Base-by-base conservation (phyloP, 1,284 basidiomycete genomes). In the Papiliotrema fonsecae region DNA sequence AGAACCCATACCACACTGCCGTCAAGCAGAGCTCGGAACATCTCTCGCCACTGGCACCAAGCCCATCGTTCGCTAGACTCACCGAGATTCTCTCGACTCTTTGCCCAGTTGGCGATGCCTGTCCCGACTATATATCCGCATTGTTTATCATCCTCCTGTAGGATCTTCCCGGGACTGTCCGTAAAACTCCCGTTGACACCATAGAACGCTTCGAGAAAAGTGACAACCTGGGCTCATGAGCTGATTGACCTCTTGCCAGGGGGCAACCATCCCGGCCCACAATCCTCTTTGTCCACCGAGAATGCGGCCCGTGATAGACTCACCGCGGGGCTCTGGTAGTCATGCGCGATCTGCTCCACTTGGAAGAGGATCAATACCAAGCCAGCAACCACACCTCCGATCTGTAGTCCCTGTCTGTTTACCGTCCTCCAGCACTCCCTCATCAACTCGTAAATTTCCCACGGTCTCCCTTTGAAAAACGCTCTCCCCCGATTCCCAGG, bases 1-100 rank as follows among this genome's bases (percentile, higher is more conserved):
- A 67, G 4, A 47, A 31, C 1, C 42, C 47, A 43, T 55, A 67
- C 65, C 65, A 67, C 6, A 48, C 65, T 66, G 30, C 21, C n/a
- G n/a, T n/a, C n/a, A n/a, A n/a, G n/a, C n/a, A n/a, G n/a, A n/a
- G n/a, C n/a, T n/a, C n/a, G n/a, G n/a, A n/a, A n/a, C n/a, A n/a
- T n/a, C n/a, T 3, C n/a, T 9, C 16, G 26, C 24, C 26, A 26
- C 26, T 42, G 6, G 6, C 4, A 19, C 34, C 5, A 19, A n/a
- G 4, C 24, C 13, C 19, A 37, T 28, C 11, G 9, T 21, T 32
- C 24, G 19, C 41, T 43, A 49, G 32, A 55, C 58, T 46, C 32
- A 64, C 63, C 56, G 6, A 64, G 42, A 21, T 51, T 55, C 46
- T 65, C 60, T 14, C 35, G 26, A 7, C 45, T 47, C 19, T 28